Conservation (phyloP, 139 green algal species). For the Micromonas pusilla region DNA sequence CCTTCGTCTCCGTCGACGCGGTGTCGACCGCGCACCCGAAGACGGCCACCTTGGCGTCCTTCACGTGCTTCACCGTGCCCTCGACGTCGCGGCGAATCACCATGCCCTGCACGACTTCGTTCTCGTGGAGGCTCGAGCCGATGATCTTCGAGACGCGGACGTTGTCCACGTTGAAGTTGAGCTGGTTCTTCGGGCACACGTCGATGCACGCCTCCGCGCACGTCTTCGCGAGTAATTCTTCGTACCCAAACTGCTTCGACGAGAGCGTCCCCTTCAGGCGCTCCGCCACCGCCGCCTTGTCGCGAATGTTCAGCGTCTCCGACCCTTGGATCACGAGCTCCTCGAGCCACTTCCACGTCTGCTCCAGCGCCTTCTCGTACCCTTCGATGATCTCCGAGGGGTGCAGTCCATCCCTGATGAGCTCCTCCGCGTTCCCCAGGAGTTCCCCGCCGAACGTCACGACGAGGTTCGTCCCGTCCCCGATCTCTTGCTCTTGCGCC, state of each 20-base stretch:
- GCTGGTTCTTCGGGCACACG: slow-evolving; percentile 84
- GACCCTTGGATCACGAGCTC: slow-evolving; percentile 65
- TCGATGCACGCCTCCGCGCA: slow-evolving; percentile 90
- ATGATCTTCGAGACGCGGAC: slow-evolving; percentile 91
- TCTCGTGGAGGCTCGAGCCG: slow-evolving; percentile 59
- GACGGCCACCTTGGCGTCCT: slow-evolving; percentile 73
- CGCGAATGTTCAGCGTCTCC: slow-evolving; percentile 71
- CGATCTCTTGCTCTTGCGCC: slow-evolving; percentile 90
- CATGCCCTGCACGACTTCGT: slow-evolving; percentile 72
- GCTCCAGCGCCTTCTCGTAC: slow-evolving; percentile 67
- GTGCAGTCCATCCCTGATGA: slow-evolving; percentile 87
- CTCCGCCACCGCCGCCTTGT: slow-evolving; percentile 58
- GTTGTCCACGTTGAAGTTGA: slow-evolving; percentile 99
- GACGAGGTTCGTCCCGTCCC: slow-evolving; percentile 96
- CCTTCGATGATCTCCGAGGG: slow-evolving; percentile 89
- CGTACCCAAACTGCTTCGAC: slow-evolving; percentile 87
- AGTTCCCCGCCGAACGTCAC: slow-evolving; percentile 90
- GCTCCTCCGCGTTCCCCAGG: slow-evolving; percentile 72
- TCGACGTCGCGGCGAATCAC: slow-evolving; percentile 81
- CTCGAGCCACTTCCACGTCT: slow-evolving; percentile 80
- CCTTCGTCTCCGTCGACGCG: slow-evolving; percentile 76
- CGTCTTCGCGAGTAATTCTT: slow-evolving; percentile 74
- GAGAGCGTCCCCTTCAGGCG: slow-evolving; percentile 70
- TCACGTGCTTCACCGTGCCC: slow-evolving; percentile 66
- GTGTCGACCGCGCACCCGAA: slow-evolving; percentile 73